These are phyloP conservation scores for Botrytis pseudocinerea DNA, from an alignment of 2,329 filamentous ascomycete genomes.

Conservation along the genomic window DNA sequence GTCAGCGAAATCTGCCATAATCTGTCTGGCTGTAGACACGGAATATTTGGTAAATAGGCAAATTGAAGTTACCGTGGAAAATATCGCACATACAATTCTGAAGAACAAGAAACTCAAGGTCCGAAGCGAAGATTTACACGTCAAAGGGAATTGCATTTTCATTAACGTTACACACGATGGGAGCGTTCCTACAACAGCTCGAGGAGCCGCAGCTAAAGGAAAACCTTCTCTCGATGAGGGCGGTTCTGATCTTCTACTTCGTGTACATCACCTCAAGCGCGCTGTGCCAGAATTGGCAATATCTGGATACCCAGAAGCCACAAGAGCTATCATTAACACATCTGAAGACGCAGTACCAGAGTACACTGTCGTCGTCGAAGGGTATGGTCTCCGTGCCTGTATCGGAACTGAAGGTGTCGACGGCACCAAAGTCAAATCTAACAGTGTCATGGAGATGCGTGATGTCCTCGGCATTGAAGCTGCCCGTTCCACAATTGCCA, in stretches of 20 bases:
- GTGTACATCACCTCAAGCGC: slow-evolving; percentile 83
- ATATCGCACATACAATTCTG: slow-evolving; percentile 76
- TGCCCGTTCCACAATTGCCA: slow-evolving; percentile 82
- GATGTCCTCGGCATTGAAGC: slow-evolving; percentile 94
- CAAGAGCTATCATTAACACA: slow-evolving; percentile 85
- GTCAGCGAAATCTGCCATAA: slow-evolving; percentile 71
- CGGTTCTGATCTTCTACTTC: slow-evolving; percentile 67
- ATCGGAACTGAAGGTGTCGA: slow-evolving; percentile 93
- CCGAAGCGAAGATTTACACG: slow-evolving; percentile 62
- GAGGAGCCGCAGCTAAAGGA: slow-evolving; percentile 34
- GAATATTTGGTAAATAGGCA: slow-evolving; percentile 77
- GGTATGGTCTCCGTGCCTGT: slow-evolving; percentile 84
- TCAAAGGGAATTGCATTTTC: slow-evolving; percentile 65
- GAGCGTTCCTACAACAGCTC: slow-evolving; percentile 43
- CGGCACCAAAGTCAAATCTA: slow-evolving; percentile 71
- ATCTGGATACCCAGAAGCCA: slow-evolving; percentile 82
- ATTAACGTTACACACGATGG: slow-evolving; percentile 65
- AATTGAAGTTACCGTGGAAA: slow-evolving; percentile 70
- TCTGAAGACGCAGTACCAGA: slow-evolving; percentile 42
- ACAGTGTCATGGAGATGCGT: slow-evolving; percentile 86
- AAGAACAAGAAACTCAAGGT: slow-evolving; percentile 83
- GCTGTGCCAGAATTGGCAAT: slow-evolving; percentile 81
- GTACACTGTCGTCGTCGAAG: slow-evolving; percentile 82
- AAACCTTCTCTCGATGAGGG: slow-evolving; percentile 47
- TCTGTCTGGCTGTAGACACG: slow-evolving; percentile 80